Percentiles rank a stretch among this genome's conserved stretches.
Conservation (phyloP, 306 rosid species). For the Arachis stenosperma region DNA sequence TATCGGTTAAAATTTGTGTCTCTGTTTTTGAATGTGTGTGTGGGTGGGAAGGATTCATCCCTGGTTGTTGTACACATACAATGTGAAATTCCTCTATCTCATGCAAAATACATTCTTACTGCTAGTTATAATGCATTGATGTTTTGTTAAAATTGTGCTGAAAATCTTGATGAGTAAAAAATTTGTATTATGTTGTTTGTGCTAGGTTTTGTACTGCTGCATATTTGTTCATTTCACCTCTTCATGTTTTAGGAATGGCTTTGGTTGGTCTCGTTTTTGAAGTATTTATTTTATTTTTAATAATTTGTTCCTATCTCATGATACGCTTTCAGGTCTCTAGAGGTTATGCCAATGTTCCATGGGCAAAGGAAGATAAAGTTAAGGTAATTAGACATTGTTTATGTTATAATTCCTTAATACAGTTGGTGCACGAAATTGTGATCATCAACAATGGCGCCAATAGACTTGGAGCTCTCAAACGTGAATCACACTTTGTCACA, state of each 20-base stretch:
- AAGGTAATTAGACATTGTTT: slow-evolving; percentile 56
- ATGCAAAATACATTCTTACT: slow-evolving; percentile 20
- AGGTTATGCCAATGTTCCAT: slow-evolving; percentile 40
- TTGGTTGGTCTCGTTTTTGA: too few relatives aligned
- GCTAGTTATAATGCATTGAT: slow-evolving; percentile 2
- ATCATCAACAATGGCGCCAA: too few relatives aligned
- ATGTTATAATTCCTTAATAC: neutral
- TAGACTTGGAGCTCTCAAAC: too few relatives aligned
- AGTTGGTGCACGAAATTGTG: too few relatives aligned
- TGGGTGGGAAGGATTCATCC: neutral
- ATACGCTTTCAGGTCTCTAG: too few relatives aligned
- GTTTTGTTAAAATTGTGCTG: too few relatives aligned
- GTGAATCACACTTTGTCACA: too few relatives aligned
- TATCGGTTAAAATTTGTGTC: neutral
- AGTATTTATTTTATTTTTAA: too few relatives aligned
- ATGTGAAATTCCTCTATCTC: slow-evolving; percentile 12
- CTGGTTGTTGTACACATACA: neutral
- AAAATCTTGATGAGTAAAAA: too few relatives aligned
- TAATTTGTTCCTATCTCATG: too few relatives aligned
- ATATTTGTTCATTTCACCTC: neutral
- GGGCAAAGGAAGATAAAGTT: slow-evolving; percentile 53
- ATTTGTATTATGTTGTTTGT: neutral
- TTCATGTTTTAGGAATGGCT: neutral
- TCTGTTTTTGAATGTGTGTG: too few relatives aligned
- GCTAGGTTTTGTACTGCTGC: neutral